Evolutionary conservation across 2,329 filamentous ascomycete genomes (phyloP).

Genomic region (Fusarium cicatricum): DNA sequence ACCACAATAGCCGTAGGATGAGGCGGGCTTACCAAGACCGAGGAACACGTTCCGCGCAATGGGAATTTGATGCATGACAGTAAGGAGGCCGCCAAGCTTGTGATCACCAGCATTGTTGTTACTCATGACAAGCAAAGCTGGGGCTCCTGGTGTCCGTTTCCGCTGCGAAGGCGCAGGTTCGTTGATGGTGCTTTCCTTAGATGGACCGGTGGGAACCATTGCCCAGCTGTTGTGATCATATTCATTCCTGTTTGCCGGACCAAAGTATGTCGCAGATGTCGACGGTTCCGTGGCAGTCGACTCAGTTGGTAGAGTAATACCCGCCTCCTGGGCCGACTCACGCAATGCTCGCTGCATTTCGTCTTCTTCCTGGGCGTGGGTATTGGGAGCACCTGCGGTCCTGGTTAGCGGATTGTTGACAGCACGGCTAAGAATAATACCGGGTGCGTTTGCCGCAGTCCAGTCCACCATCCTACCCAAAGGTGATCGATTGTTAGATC

Average conservation of each 20-base stretch:
- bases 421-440: constrained; percentile 45
- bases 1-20: constrained; percentile 62
- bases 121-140: constrained; percentile 60
- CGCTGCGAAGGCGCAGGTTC: constrained; percentile 51
- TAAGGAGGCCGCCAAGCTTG: constrained; percentile 62
- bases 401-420: constrained; percentile 38
- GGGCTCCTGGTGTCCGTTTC: constrained; percentile 52
- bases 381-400: constrained; percentile 48
- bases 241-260: constrained; percentile 63
- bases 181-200: constrained; percentile 31
- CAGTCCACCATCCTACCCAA: constrained; percentile 61
- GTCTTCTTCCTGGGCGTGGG: constrained; percentile 58
- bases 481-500: constrained; percentile 65
- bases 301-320: constrained; percentile 58
- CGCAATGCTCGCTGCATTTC: constrained; percentile 65
- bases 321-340: constrained; percentile 63
- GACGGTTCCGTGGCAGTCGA: constrained; percentile 56
- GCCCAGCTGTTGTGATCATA: constrained; percentile 67
- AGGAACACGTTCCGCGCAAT: constrained; percentile 65
- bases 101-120: constrained; percentile 47
- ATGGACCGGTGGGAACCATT: constrained; percentile 57
- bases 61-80: constrained; percentile 68
- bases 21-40: constrained; percentile 49
- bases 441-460: constrained; percentile 52
- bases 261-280: constrained; percentile 59